Evolutionary conservation across 2,329 filamentous ascomycete genomes (phyloP), one percentile per base, ranked within the genome.

Genomic region (Neodidymelliopsis sp.): DNA sequence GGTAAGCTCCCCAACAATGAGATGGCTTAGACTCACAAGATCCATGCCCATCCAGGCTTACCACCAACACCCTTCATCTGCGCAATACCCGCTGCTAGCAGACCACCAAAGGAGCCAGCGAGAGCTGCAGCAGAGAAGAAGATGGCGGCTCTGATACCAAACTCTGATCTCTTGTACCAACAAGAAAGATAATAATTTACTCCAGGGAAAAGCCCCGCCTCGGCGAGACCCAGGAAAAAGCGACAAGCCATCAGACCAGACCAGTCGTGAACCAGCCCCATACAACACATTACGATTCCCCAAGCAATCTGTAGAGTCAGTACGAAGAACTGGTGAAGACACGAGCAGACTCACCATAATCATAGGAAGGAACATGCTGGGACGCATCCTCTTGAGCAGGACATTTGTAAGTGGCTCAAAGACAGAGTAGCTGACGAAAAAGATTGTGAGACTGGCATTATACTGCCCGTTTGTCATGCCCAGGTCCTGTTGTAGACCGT

Each of bases 101-200:
- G 80, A 3, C 88, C 88, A 63, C 87, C 88, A 55, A 91, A 91
- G 0, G 86, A 91, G 1, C 90, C 90, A 0, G 89, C 87, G 0
- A 94, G 74, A 0, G 90, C 89, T 0, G 90, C 90, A 0, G 89
- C 88, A 0, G 88, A 91, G 76, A 94, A 95, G 77, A 94, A 93
- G 47, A 91, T 84, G 11, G 90, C 88, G 53, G 88, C 85, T 25
- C 90, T 84, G n/a, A 91, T 80, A 38, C 89, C 90, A 44, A 94
- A 88, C 63, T 95, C 91, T 12, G 80, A 83, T 25, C 90, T 81
- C 66, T 84, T 87, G 63, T 94, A 96, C 90, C 90, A 95, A 67
- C 88, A 92, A 0, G 85, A 89, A 0, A 94, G 80, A 66, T 91
- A 91, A 70, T 91, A 93, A 59, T 88, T 89, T 12, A 91, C 83